A percentile compares a stretch with the other conserved stretches of the same genome.
phyloP scores from a whole-genome alignment of 495 filamentous ascomycete genomes.

The Hypoxylon trugodes region DNA sequence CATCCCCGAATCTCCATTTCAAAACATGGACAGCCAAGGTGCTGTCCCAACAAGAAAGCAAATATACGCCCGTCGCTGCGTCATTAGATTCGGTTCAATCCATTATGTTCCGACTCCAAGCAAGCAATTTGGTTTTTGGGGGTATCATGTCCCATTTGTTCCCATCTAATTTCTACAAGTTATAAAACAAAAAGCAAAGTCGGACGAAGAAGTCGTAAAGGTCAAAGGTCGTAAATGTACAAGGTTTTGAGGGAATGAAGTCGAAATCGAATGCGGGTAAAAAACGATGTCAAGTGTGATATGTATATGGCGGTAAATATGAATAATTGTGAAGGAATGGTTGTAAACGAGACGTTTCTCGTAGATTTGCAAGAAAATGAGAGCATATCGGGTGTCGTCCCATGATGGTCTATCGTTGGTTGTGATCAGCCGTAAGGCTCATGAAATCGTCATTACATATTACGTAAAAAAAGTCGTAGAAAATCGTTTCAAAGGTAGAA shows the following conservation, averaged over 20 bases:
- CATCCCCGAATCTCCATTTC: background rate
- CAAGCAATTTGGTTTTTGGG: conserved; percentile 34
- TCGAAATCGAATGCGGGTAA: conserved; percentile 3
- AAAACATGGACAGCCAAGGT: background rate
- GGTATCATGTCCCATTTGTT: conserved; percentile 40
- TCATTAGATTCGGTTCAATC: conserved; percentile 20
- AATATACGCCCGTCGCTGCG: conserved; percentile 16
- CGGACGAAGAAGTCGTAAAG: conserved; percentile 24
- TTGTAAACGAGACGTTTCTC: conserved; percentile 4
- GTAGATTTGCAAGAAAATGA: conserved; percentile 13
- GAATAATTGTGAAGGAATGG: conserved; percentile 9
- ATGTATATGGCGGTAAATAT: conserved; percentile 10
- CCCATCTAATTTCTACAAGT: conserved; percentile 38
- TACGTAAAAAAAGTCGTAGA: conserved; percentile 36
- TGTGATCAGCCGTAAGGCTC: conserved; percentile 36
- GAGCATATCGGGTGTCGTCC: conserved; percentile 10
- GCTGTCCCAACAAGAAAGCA: conserved; percentile 21
- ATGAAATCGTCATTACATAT: conserved; percentile 42
- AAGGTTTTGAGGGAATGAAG: conserved; percentile 15
- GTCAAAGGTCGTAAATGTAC: conserved; percentile 15
- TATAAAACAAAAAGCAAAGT: conserved; percentile 2
- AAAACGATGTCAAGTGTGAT: background rate
- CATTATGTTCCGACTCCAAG: conserved; percentile 24
- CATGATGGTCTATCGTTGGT: conserved; percentile 19
- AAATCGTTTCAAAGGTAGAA: conserved; percentile 29